Evolutionary conservation across 192 early-diverging fungal genomes (phyloP), one percentile per base, ranked within the genome.

Genomic region (Allomyces macrogynus): DNA sequence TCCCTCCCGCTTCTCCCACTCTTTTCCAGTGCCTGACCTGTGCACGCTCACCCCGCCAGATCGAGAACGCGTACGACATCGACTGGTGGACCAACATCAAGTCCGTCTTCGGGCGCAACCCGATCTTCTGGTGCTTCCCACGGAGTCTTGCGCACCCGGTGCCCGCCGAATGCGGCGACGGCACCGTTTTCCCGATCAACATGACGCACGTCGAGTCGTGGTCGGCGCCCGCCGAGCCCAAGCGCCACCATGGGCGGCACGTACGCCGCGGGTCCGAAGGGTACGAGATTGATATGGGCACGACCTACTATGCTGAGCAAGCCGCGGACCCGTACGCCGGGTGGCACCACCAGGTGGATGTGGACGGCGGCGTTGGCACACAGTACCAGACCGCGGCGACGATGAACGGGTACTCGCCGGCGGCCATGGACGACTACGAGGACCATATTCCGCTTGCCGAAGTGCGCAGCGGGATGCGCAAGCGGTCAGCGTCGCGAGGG

Each of bases 31-130:
- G n/a, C 26, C 16, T n/a, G 61, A 24, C 43, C 27, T 23, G 23
- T 22, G 44, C n/a, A 65, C 23, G 16, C 67, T 23, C 49, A 9
- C 62, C 64, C 24, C 23, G 25, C 12, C 27, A 80, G 77, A 63
- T 73, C 5, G 65, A 71, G 32, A 92, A 85, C 69, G 92, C 94
- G 4, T 97, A 90, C 72, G 83, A 92, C 73, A 67, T 94, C 32
- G 90, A 91, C 10, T 64, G 77, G 9, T 66, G 83, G 66, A 72
- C 71, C 54, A 97, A 97, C 68, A 73, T 93, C 27, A 74, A 80
- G 63, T 66, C 77, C 14, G 80, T 94, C 16, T 80, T 97, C 62
- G 95, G 89, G n/a, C 66, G 71, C 1, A 77, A 71, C 62, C 69
- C 77, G 18, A 67, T 82, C 67, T 70, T 89, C 5, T 97, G 92